These are phyloP conservation scores for Melampsora abietis-canadensis DNA, from an alignment of 1,284 basidiomycete genomes.

Conservation along the genomic window DNA sequence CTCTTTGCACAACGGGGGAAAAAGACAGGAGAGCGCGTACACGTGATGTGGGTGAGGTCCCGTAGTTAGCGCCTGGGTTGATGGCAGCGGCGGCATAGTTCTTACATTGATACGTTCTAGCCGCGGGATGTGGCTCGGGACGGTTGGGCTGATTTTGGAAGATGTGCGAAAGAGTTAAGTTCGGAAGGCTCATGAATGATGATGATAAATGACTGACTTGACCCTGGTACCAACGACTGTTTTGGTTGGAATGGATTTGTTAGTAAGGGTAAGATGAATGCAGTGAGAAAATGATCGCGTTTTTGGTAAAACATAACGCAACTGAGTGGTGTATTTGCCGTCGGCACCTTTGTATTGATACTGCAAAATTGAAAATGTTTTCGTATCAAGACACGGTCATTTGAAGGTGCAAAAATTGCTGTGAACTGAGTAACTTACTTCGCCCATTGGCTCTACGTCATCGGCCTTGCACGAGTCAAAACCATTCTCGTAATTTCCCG, in stretches of 20 bases:
- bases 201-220: background rate
- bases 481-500: conserved; percentile 47
- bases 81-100: background rate
- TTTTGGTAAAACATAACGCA: background rate
- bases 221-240: conserved; percentile 1
- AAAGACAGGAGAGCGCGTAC: background rate
- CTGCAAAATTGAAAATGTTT: background rate
- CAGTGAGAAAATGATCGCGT: background rate
- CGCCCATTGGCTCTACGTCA: conserved; percentile 48
- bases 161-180: too few relatives aligned
- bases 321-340: conserved; percentile 4
- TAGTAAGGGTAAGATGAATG: background rate
- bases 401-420: background rate
- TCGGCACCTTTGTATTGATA: background rate
- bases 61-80: background rate
- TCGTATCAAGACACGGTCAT: background rate
- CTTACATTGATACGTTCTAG: background rate
- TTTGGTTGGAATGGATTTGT: background rate
- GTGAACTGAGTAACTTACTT: background rate
- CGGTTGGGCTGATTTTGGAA: background rate
- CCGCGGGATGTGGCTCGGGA: background rate
- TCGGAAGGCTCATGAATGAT: too few relatives aligned
- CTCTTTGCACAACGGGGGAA: background rate
- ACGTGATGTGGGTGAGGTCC: background rate
- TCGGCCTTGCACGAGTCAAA: conserved; percentile 51